A percentile compares a stretch with the other conserved stretches of the same genome.
Evolutionary conservation across 169 alveolate genomes (phyloP).

Genomic region (Plasmodium ovale): DNA sequence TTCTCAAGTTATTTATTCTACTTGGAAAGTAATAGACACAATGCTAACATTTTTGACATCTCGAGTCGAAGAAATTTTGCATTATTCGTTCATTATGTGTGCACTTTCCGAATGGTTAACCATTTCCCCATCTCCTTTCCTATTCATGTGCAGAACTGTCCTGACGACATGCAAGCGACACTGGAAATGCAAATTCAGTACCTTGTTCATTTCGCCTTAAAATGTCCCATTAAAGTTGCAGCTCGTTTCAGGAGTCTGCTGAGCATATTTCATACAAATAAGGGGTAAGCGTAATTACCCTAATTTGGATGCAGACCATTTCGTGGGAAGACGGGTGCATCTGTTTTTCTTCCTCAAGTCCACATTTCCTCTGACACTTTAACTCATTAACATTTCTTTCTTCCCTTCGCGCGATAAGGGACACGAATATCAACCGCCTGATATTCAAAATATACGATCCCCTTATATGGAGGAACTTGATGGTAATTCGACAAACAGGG

Average conservation of each 20-base stretch:
- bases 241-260: conserved; percentile 60
- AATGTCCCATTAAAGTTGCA: conserved; percentile 66
- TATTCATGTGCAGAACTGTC: conserved; percentile 33
- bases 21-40: conserved; percentile 54
- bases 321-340: background rate
- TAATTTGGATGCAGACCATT: background rate
- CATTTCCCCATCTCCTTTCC: background rate
- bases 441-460: conserved; percentile 71
- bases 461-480: conserved; percentile 64
- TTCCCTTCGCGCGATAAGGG: conserved; percentile 2
- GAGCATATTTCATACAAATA: conserved; percentile 45
- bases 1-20: conserved; percentile 45
- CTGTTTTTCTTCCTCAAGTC: background rate
- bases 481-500: conserved; percentile 42
- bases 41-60: too few species aligned
- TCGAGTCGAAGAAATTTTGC: too few species aligned
- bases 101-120: background rate
- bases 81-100: too few species aligned
- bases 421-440: conserved; percentile 33
- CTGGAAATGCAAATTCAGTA: conserved; percentile 52
- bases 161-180: conserved; percentile 11
- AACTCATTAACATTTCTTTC: too few species aligned
- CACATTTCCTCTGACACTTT: background rate
- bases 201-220: conserved; percentile 50
- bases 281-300: conserved; percentile 25